phyloP scores from a whole-genome alignment of 495 filamentous ascomycete species.

The Aspergillus sclerotiicarbonarius region DNA sequence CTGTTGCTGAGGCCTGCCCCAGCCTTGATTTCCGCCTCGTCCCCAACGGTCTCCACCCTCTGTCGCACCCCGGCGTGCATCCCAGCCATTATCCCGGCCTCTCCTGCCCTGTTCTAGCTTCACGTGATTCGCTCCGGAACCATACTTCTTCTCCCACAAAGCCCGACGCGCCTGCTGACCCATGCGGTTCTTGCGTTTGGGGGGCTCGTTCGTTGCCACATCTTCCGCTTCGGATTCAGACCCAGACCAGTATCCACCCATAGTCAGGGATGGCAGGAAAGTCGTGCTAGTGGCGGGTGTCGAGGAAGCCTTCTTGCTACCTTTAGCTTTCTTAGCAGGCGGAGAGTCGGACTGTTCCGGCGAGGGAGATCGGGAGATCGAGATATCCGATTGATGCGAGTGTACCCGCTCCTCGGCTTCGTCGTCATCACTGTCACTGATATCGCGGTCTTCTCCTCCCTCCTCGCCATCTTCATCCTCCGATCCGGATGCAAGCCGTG shows the following conservation, averaged over 20 bases:
- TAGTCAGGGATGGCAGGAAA: slow-evolving; percentile 81
- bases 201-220: slow-evolving; percentile 33
- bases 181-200: slow-evolving; percentile 72
- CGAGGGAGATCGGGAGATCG: slow-evolving; percentile 38
- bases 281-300: slow-evolving; percentile 57
- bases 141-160: slow-evolving; percentile 92
- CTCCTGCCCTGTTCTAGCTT: slow-evolving; percentile 35
- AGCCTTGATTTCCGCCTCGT: slow-evolving; percentile 19
- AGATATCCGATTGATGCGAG: slow-evolving; percentile 30
- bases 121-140: slow-evolving; percentile 71
- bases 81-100: slow-evolving; percentile 49
- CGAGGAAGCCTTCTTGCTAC: slow-evolving; percentile 24
- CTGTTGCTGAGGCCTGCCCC: slow-evolving; percentile 6
- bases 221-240: slow-evolving; percentile 64
- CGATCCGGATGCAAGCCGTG: slow-evolving; percentile 54
- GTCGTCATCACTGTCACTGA: not conserved
- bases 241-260: slow-evolving; percentile 90
- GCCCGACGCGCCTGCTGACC: slow-evolving; percentile 84
- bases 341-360: slow-evolving; percentile 27
- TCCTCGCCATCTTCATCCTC: slow-evolving; percentile 37
- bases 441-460: not conserved
- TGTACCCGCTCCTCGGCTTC: slow-evolving; percentile 37
- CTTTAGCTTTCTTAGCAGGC: slow-evolving; percentile 45
- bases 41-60: slow-evolving; percentile 25
- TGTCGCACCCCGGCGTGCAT: slow-evolving; percentile 43